Conservation (phyloP, 495 filamentous ascomycete species). For the Amphirosellinia nigrospora region DNA sequence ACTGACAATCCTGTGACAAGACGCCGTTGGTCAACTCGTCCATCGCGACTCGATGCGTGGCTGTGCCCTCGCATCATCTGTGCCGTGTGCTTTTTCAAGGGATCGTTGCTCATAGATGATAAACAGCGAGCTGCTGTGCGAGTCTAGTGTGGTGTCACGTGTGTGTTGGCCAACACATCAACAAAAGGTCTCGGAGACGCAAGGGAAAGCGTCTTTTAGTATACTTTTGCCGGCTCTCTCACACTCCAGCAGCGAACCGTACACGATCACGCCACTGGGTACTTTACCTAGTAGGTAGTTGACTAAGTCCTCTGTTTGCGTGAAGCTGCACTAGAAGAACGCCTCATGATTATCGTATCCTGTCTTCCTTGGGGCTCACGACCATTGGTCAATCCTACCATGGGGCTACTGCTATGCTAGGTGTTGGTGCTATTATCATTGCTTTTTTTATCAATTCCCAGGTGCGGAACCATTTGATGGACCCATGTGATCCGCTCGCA, state of each 20-base stretch:
- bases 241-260: not conserved
- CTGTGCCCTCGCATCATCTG: not conserved
- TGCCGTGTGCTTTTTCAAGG: not conserved
- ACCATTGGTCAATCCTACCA: not conserved
- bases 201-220: constrained; percentile 5
- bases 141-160: not conserved
- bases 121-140: constrained; percentile 14
- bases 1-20: not conserved
- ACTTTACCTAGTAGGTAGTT: not conserved
- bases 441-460: constrained; percentile 8
- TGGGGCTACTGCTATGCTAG: constrained; percentile 2
- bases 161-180: constrained; percentile 14
- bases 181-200: not conserved
- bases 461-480: constrained; percentile 4
- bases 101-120: not conserved
- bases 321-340: not conserved
- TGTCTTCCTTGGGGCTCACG: not conserved
- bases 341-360: not conserved
- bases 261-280: not conserved
- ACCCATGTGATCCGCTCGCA: not conserved
- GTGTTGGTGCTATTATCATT: not conserved
- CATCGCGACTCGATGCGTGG: not conserved
- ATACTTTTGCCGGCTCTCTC: not conserved
- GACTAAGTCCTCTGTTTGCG: too few relatives aligned
- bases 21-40: constrained; percentile 6